Evolutionary conservation across 768 basidiomycete species (phyloP).

Genomic region (Tylopilus balloui): DNA sequence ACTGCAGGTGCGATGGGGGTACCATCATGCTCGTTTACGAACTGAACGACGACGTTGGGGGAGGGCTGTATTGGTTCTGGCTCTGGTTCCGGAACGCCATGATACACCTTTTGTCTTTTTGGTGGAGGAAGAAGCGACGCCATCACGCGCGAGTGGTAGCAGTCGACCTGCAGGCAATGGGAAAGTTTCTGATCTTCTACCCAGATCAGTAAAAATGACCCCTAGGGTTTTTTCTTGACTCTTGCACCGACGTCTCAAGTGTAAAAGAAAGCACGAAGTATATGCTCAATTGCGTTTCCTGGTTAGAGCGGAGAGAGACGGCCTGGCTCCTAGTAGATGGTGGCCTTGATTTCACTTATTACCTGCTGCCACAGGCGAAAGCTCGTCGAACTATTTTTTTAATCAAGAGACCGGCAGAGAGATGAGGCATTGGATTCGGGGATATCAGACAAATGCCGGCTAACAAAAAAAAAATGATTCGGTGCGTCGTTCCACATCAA

Average conservation of each 20-base stretch:
- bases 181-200: neutral
- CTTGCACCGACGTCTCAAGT: too few relatives aligned
- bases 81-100: conserved; percentile 65
- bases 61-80: conserved; percentile 44
- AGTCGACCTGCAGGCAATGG: neutral
- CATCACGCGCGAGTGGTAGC: conserved; percentile 41
- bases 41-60: conserved; percentile 83
- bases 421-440: too few relatives aligned
- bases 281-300: too few relatives aligned
- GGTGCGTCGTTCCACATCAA: conserved; percentile 5
- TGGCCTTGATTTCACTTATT: too few relatives aligned
- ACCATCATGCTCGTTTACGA: conserved; percentile 86
- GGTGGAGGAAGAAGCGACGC: conserved; percentile 84
- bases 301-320: too few relatives aligned
- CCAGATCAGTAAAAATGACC: conserved; percentile 17
- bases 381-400: too few relatives aligned
- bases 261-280: too few relatives aligned
- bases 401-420: too few relatives aligned
- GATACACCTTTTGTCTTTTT: conserved; percentile 80
- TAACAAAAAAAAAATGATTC: conserved; percentile 7
- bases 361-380: too few relatives aligned
- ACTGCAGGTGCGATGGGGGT: conserved; percentile 79
- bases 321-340: too few relatives aligned
- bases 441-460: conserved; percentile 2
- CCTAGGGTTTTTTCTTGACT: too few relatives aligned